Evolutionary conservation across 2,329 filamentous ascomycete species (phyloP).

Genomic region (Ceratocystis huliohia): DNA sequence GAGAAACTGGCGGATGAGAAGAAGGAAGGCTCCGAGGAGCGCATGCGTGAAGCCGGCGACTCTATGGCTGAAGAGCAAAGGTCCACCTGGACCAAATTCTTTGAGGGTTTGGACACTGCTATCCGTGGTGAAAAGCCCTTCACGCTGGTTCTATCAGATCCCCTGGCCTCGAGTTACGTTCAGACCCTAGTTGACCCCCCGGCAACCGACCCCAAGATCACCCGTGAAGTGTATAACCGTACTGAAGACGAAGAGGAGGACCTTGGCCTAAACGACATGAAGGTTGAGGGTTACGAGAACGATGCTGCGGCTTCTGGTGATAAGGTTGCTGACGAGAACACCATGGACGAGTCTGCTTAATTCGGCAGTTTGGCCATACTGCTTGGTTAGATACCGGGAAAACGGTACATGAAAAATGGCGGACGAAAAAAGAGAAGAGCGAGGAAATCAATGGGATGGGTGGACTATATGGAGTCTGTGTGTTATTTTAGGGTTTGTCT

Average conservation of each 20-base stretch:
- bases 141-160: constrained; percentile 72
- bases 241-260: constrained; percentile 92
- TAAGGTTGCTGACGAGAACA: constrained; percentile 26
- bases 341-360: constrained; percentile 18
- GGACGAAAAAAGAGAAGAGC: neutral
- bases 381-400: neutral
- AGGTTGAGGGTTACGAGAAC: constrained; percentile 61
- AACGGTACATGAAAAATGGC: neutral
- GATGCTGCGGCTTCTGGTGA: constrained; percentile 38
- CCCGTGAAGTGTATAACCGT: constrained; percentile 67
- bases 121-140: constrained; percentile 73
- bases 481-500: constrained; percentile 12
- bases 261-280: constrained; percentile 82
- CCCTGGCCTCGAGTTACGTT: constrained; percentile 83
- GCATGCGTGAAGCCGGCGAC: constrained; percentile 52
- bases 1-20: neutral
- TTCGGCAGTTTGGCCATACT: neutral
- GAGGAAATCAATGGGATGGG: neutral
- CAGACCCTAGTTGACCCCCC: constrained; percentile 72
- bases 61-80: constrained; percentile 56
- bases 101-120: constrained; percentile 59
- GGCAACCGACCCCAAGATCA: constrained; percentile 63
- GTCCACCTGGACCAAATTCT: constrained; percentile 69
- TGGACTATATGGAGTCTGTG: constrained; percentile 11
- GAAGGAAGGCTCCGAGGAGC: constrained; percentile 41